A percentile compares a stretch with the other conserved stretches of the same genome.
Conservation (phyloP, 441 rosid species). For the Biscutella auriculata region DNA sequence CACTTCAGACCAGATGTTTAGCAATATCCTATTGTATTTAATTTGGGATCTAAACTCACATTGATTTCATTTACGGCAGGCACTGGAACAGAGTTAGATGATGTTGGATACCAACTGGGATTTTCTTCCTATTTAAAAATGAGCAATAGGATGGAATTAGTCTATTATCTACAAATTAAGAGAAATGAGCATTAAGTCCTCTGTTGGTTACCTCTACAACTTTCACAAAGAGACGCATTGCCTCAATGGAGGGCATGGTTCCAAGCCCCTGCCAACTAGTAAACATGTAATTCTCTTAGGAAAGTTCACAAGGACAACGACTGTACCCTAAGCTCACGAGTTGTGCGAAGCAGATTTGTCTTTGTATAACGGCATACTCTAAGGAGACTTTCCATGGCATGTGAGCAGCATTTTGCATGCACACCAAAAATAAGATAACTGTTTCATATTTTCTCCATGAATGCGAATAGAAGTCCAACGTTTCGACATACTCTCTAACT, state of each 20-base stretch:
- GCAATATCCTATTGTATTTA: too few species aligned
- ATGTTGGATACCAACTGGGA: slow-evolving; percentile 96
- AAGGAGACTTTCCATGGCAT: not conserved
- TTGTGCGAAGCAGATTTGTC: too few species aligned
- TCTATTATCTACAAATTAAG: not conserved
- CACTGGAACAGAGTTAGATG: slow-evolving; percentile 56
- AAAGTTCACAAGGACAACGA: not conserved
- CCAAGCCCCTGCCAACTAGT: slow-evolving; percentile 94
- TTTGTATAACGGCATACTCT: not conserved
- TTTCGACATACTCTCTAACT: not conserved
- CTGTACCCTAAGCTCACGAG: too few species aligned
- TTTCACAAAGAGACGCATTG: slow-evolving; percentile 99
- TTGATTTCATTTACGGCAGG: slow-evolving; percentile 56
- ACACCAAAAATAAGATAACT: not conserved
- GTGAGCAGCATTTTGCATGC: not conserved
- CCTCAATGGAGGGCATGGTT: slow-evolving; percentile 81
- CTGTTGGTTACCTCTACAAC: slow-evolving; percentile 65
- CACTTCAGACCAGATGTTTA: too few species aligned
- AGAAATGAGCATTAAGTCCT: not conserved
- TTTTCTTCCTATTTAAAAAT: slow-evolving; percentile 66
- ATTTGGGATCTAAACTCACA: slow-evolving; percentile 43
- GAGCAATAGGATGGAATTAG: slow-evolving; percentile 4
- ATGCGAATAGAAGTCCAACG: not conserved
- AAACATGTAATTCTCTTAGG: not conserved
- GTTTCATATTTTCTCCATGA: not conserved